Conservation (phyloP, 1,284 basidiomycete species). For the Trichosporon asahii region DNA sequence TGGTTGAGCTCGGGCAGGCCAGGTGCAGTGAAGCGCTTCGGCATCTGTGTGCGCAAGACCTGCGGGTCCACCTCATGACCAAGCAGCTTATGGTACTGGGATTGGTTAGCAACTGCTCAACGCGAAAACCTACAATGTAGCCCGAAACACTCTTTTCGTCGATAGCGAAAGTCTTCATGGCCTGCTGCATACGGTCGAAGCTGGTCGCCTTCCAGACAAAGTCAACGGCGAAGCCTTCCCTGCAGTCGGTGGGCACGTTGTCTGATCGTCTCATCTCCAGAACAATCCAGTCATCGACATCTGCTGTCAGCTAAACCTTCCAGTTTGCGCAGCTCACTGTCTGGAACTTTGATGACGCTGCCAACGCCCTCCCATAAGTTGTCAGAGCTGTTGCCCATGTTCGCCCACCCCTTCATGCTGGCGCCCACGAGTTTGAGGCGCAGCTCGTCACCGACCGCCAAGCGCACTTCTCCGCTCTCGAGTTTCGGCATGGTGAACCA, state of each 20-base stretch:
- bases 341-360: conserved; percentile 98
- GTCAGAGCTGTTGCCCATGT: conserved; percentile 26
- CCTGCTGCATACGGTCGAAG: conserved; percentile 97
- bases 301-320: conserved; percentile 52
- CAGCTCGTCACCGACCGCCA: conserved; percentile 96
- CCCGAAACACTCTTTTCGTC: conserved; percentile 99
- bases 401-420: conserved; percentile 56
- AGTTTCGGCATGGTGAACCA: conserved; percentile 96
- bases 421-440: conserved; percentile 85
- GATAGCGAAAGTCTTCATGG: conserved; percentile 99
- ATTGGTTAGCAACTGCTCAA: background rate
- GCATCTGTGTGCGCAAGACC: conserved; percentile 76
- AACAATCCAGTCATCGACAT: conserved; percentile 96
- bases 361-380: conserved; percentile 87
- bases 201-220: conserved; percentile 99
- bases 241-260: conserved; percentile 91
- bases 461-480: conserved; percentile 93
- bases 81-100: conserved; percentile 69
- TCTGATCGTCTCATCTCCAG: conserved; percentile 86
- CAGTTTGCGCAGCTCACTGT: conserved; percentile 62
- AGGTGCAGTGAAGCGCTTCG: conserved; percentile 78
- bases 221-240: conserved; percentile 90
- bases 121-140: conserved; percentile 71
- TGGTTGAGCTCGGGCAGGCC: conserved; percentile 98
- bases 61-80: conserved; percentile 94